Percentiles rank a stretch among this genome's conserved stretches.
These are phyloP conservation scores for Eimeria necatrix DNA, from an alignment of 169 alveolate genomes.

Conservation along the genomic window DNA sequence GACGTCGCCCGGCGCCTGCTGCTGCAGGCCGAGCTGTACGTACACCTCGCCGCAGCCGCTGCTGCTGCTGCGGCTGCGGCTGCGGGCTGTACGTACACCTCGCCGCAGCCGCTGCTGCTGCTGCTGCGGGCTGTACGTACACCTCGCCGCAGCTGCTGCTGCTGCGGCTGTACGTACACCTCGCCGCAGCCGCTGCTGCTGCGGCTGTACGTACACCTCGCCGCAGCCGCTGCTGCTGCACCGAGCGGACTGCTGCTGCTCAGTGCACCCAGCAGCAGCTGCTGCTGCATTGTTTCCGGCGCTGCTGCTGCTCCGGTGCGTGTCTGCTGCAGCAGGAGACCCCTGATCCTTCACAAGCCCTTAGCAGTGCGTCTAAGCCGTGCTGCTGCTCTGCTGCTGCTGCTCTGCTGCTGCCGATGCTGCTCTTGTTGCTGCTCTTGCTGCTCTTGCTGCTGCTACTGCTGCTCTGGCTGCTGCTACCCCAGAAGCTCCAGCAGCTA, in stretches of 20 bases:
- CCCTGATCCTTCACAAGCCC: conserved; percentile 13
- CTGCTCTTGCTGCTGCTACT: not conserved
- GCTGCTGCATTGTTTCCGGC: not conserved
- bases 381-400: not conserved
- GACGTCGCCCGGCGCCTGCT: not conserved
- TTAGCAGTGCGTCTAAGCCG: not conserved
- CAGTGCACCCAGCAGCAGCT: not conserved
- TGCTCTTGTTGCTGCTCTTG: conserved; percentile 4
- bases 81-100: conserved; percentile 25
- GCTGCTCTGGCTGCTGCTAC: not conserved
- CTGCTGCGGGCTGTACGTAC: not conserved
- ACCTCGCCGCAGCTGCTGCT: too few species aligned
- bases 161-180: too few species aligned
- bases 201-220: not conserved
- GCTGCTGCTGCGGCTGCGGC: conserved; percentile 8
- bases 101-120: conserved; percentile 1
- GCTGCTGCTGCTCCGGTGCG: not conserved
- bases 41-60: not conserved
- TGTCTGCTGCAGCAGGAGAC: conserved; percentile 8
- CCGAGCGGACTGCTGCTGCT: not conserved
- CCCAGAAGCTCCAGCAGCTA: not conserved
- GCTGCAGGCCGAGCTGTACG: conserved; percentile 35
- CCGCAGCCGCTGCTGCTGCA: conserved; percentile 18
- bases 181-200: not conserved
- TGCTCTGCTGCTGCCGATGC: not conserved